Evolutionary conservation across 2,329 filamentous ascomycete species (phyloP), one percentile per base, ranked within the genome.

Genomic region (Cladobotryum protrusum): DNA sequence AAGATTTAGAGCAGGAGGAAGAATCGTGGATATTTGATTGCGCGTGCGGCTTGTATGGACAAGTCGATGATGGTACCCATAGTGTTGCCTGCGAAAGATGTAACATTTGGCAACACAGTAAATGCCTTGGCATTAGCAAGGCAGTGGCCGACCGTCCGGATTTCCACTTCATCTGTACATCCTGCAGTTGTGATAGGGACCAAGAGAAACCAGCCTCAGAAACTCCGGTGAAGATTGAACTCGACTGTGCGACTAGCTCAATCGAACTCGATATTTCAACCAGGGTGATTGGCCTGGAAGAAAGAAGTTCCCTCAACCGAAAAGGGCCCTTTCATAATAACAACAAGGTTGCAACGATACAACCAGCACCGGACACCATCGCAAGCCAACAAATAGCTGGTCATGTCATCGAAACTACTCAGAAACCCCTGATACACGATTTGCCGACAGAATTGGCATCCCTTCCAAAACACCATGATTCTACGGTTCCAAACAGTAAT

Each of bases 1-100:
- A 86, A 57, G 81, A 86, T 48, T 76, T 96, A 19, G 79, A 77
- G 15, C 66, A 70, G 15, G 88, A 95, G 57, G 88, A 93, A 43
- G 87, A 89, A 12, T 82, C 90, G 46, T 97, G 93, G 93, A 79
- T 89, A 36, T 99, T 99, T 59, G 93, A 99, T 64, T 99, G 93
- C 64, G 79, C 88, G 20, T 99, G 93, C 65, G 92, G 92, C 20
- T 78, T 90, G 18, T 85, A 96, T 66, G 93, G 93, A 18, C 86
- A 95, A 59, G 88, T 96, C 52, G 93, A 99, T 60, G 93, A 97
- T 64, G 93, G 93, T 34, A 86, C 89, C 7, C 91, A 96, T 64
- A 96, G 90, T 64, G 84, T 99, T 56, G 87, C 91, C 24, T 99
- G 93, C 69, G 93, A 99, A 63, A 84, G 78, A 57, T 99, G 93